phyloP scores from a whole-genome alignment of 257 asterid genomes.

The Forsythia viridissima region DNA sequence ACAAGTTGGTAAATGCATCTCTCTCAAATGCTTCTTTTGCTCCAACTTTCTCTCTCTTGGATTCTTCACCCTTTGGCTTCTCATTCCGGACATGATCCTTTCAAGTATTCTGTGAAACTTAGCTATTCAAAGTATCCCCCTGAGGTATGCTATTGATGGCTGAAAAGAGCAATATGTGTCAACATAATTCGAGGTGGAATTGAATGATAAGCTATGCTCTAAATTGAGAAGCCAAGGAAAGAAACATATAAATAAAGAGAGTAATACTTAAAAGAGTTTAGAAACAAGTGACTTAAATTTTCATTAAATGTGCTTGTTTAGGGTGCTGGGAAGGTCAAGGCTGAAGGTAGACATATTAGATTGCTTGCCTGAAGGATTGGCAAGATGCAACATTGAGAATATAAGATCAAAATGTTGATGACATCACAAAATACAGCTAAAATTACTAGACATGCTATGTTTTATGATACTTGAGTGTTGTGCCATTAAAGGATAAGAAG shows the following conservation, averaged over 20 bases:
- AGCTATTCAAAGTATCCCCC: neutral
- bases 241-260: neutral
- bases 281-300: neutral
- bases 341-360: neutral
- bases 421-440: neutral
- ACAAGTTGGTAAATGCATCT: neutral
- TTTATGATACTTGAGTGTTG: neutral
- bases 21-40: neutral
- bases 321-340: neutral
- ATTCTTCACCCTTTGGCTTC: neutral
- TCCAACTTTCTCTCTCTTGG: neutral
- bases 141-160: neutral
- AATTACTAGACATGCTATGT: neutral
- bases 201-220: neutral
- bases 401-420: neutral
- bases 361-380: neutral
- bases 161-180: neutral
- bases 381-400: neutral
- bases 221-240: neutral
- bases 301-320: neutral
- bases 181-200: neutral
- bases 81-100: neutral
- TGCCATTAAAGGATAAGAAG: neutral
- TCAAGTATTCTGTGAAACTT: neutral
- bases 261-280: conserved; percentile 1